Base-by-base conservation (phyloP, 768 basidiomycete genomes). In the Phylloporus arenicola region DNA sequence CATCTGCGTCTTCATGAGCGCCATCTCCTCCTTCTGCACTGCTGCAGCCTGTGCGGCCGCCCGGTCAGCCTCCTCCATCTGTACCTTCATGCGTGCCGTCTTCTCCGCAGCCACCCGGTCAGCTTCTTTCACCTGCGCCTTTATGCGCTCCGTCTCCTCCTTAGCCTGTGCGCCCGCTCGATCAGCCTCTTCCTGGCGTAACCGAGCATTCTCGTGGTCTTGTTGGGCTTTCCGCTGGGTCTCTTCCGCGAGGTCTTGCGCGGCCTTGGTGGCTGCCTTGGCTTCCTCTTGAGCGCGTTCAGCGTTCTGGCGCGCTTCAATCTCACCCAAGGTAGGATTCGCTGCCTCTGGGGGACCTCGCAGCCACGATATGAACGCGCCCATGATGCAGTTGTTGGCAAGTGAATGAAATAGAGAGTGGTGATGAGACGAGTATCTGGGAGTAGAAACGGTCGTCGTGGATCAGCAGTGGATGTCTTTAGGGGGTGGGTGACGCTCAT, bases 1-100 rank as follows among this genome's bases (percentile, higher is more conserved):
- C 52, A 64, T 59, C 38, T 51, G 53, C 19, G 1, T 11, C 50
- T 6, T 52, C 58, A 62, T 48, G 25, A 19, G 45, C 24, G 40
- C 39, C 0, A 17, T 39, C 38, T 57, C 52, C 24, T 45, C 57
- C 4, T n/a, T n/a, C n/a, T n/a, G n/a, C n/a, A n/a, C n/a, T n/a
- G n/a, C n/a, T n/a, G 39, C 40, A 1, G 55, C 57, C 2, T 7
- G 17, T 10, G 43, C 41, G 0, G 54, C 49, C 0, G 54, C 52
- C 22, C n/a, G n/a, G n/a, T n/a, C n/a, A n/a, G n/a, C n/a, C n/a
- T n/a, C n/a, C n/a, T n/a, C n/a, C n/a, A n/a, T n/a, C n/a, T n/a
- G n/a, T n/a, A n/a, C n/a, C n/a, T n/a, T n/a, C n/a, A n/a, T n/a
- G n/a, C n/a, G n/a, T n/a, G n/a, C n/a, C n/a, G n/a, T n/a, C n/a